Percentiles rank a stretch among this genome's conserved stretches.
Evolutionary conservation across 176 grass and related monocot genomes (phyloP).

Genomic region (Panicum miliaceum): DNA sequence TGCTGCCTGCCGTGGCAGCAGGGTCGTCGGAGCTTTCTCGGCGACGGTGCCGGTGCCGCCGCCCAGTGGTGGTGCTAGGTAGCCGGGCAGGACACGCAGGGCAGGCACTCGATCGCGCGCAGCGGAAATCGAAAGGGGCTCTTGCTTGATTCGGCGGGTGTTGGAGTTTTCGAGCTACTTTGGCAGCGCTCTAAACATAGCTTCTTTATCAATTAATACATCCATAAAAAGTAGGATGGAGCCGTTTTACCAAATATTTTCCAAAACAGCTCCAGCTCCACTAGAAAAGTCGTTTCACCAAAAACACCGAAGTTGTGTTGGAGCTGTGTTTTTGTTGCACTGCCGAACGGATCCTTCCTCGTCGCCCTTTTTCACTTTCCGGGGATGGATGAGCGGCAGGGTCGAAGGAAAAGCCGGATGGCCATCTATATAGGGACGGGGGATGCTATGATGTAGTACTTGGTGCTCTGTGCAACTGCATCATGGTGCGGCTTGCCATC

Average conservation of each 20-base stretch:
- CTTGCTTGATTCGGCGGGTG: conserved; percentile 29
- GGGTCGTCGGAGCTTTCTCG: conserved; percentile 15
- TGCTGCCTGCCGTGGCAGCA: not conserved
- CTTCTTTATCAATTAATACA: too few species aligned
- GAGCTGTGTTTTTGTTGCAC: too few species aligned
- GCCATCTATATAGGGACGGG: not conserved
- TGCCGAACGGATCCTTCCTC: conserved; percentile 45
- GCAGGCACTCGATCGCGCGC: conserved; percentile 28
- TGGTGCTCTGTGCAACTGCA: not conserved
- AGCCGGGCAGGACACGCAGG: not conserved
- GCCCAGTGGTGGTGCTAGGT: not conserved
- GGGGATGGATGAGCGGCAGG: conserved; percentile 3
- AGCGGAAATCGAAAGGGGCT: not conserved
- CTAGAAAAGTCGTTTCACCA: too few species aligned
- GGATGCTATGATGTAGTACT: not conserved
- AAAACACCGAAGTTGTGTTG: too few species aligned
- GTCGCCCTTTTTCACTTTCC: not conserved
- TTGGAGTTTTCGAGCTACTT: too few species aligned
- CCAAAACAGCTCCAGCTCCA: too few species aligned
- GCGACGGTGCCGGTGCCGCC: not conserved
- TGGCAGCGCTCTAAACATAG: too few species aligned
- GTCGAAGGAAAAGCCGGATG: not conserved
- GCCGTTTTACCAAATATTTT: too few species aligned
- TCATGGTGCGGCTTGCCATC: not conserved
- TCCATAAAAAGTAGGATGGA: too few species aligned